These are phyloP conservation scores for Boletus huronensis DNA, from an alignment of 768 basidiomycete species.

Conservation along the genomic window DNA sequence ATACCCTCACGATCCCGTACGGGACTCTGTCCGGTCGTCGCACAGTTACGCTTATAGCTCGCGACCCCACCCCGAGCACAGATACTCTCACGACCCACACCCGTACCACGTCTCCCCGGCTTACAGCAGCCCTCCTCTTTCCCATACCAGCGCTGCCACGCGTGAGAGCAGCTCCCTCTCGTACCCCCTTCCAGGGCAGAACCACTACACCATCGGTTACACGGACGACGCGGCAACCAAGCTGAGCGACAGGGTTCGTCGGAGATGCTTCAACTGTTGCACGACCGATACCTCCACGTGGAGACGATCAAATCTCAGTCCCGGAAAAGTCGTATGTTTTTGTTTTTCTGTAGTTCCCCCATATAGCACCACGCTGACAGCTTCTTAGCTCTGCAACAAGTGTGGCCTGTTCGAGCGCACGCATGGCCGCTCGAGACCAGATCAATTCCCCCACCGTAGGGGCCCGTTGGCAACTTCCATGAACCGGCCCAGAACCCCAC, in stretches of 20 bases:
- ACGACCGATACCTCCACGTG: conserved; percentile 84
- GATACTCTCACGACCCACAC: conserved; percentile 34
- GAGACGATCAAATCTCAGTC: conserved; percentile 71
- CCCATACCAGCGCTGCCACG: conserved; percentile 20
- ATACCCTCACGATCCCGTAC: conserved; percentile 33
- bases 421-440: conserved; percentile 72
- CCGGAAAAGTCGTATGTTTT: conserved; percentile 66
- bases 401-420: conserved; percentile 81
- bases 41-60: conserved; percentile 34
- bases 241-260: conserved; percentile 69
- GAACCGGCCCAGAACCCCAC: conserved; percentile 47
- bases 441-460: conserved; percentile 78
- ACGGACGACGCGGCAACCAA: conserved; percentile 83
- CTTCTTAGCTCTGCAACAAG: conserved; percentile 49
- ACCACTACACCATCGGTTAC: conserved; percentile 41
- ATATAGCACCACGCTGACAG: conserved; percentile 5
- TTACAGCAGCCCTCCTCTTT: conserved; percentile 27
- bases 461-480: conserved; percentile 59
- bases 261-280: conserved; percentile 81
- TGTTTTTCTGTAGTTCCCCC: not conserved
- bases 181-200: conserved; percentile 39
- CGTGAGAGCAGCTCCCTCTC: conserved; percentile 29
- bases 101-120: conserved; percentile 27
- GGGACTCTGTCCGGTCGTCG: conserved; percentile 31
- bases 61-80: conserved; percentile 27